Percentiles rank a stretch among this genome's conserved stretches.
Evolutionary conservation across 2,329 filamentous ascomycete genomes (phyloP).

Genomic region (Phyllosticta paracitricarpa): DNA sequence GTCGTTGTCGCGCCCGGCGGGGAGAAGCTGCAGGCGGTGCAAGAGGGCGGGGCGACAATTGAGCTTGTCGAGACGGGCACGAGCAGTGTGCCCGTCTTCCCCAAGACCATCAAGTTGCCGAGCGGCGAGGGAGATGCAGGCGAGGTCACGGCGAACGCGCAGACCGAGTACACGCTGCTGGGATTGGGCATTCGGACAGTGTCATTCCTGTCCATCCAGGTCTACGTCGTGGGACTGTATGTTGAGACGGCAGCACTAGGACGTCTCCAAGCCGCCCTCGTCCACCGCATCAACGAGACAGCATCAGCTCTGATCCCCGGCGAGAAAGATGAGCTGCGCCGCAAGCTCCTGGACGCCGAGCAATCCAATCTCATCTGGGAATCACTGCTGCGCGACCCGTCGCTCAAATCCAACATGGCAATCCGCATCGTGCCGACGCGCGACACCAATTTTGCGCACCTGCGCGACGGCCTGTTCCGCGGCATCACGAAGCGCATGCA

Average conservation of each 20-base stretch:
- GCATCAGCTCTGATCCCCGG: constrained; percentile 75
- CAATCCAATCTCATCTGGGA: constrained; percentile 67
- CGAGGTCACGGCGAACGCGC: constrained; percentile 17
- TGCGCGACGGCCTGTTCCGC: constrained; percentile 84
- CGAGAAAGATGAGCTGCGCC: constrained; percentile 66
- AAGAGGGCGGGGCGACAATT: constrained; percentile 41
- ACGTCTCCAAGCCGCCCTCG: constrained; percentile 65
- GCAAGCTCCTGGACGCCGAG: constrained; percentile 57
- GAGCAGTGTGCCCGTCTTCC: constrained; percentile 68
- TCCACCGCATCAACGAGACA: constrained; percentile 63
- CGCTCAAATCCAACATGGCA: constrained; percentile 41
- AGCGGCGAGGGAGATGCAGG: constrained; percentile 19
- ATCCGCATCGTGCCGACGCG: constrained; percentile 81
- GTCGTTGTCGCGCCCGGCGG: constrained; percentile 54
- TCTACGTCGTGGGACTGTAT: constrained; percentile 92
- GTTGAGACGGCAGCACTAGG: constrained; percentile 75
- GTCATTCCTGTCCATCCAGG: constrained; percentile 79
- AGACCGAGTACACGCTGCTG: constrained; percentile 71
- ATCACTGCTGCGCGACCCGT: constrained; percentile 46
- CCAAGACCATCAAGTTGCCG: constrained; percentile 58
- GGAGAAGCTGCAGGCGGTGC: constrained; percentile 40
- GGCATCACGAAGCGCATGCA: constrained; percentile 67
- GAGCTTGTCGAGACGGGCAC: constrained; percentile 77
- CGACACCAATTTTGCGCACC: constrained; percentile 87
- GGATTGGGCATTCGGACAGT: constrained; percentile 84